Evolutionary conservation across 1,284 basidiomycete species (phyloP), one percentile per base, ranked within the genome.

Genomic region (Fistulinella cinereoalba): DNA sequence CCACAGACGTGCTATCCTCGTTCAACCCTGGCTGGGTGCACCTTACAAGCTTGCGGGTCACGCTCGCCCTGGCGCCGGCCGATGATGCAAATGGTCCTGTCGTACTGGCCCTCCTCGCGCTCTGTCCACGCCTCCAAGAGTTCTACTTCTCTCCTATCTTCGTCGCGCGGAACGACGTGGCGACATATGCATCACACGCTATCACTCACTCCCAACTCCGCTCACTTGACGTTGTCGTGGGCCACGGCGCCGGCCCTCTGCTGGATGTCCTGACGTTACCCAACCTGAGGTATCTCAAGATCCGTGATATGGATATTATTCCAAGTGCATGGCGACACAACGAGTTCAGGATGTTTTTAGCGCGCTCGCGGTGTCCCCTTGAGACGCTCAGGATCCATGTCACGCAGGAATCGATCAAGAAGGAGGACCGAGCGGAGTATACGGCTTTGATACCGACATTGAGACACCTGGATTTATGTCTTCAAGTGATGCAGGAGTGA

Each of bases 401-500:
- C 2, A 9, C 48, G 8, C 55, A 56, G 16, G 51, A 38, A 40
- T 42, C 46, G 34, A 44, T 53, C 9, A 52, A 29, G 16, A 58
- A 54, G 38, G 42, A 54, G 18, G 56, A 44, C 28, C 43, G 44
- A 25, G 34, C 37, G 19, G 45, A 38, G 28, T 58, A 56, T 41
- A 37, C 23, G 16, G 44, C 44, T 38, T n/a, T 58, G 43, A 38
- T 58, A 43, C 55, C 55, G 1, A 60, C 52, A 18, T 33, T 60
- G 43, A 57, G 52, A 24, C 44, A 54, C 22, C 32, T 60, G 47
- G 51, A 59, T 15, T 29, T 55, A n/a, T n/a, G n/a, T n/a, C n/a
- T n/a, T n/a, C n/a, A n/a, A n/a, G n/a, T n/a, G n/a, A n/a, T n/a
- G n/a, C n/a, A n/a, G n/a, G n/a, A n/a, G n/a, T n/a, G n/a, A n/a